Evolutionary conservation across 1,139 yeast species (phyloP).

Genomic region (Saccharomyces uvarum): DNA sequence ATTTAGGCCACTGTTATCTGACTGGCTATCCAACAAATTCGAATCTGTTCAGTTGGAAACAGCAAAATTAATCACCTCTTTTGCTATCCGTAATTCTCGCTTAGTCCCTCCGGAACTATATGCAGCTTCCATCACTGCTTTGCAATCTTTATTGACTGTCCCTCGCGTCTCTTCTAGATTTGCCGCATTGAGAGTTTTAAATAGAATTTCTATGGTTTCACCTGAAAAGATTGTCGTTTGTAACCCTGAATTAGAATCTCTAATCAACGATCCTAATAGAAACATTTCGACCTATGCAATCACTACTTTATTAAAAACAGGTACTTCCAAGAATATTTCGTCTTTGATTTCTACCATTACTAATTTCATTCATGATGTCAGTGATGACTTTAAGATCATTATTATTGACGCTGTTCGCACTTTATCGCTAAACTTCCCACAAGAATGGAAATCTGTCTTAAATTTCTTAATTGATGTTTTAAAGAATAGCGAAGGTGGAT

Average conservation of each 20-base stretch:
- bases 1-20: constrained; percentile 57
- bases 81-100: constrained; percentile 37
- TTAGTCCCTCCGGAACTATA: constrained; percentile 56
- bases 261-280: constrained; percentile 82
- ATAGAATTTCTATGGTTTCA: constrained; percentile 70
- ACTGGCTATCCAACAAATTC: constrained; percentile 71
- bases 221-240: constrained; percentile 71
- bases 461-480: constrained; percentile 75
- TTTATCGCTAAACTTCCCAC: constrained; percentile 86
- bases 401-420: constrained; percentile 93
- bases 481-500: constrained; percentile 80
- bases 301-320: constrained; percentile 90
- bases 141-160: constrained; percentile 73
- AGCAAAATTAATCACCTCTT: constrained; percentile 67
- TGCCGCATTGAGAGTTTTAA: constrained; percentile 85
- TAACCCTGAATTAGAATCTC: constrained; percentile 74
- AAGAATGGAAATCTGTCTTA: constrained; percentile 77
- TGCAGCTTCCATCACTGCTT: constrained; percentile 56
- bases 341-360: constrained; percentile 81
- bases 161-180: constrained; percentile 88
- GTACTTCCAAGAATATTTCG: constrained; percentile 86
- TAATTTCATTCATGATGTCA: constrained; percentile 84
- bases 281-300: constrained; percentile 98
- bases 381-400: constrained; percentile 91
- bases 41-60: constrained; percentile 93